phyloP scores from a whole-genome alignment of 2,329 filamentous ascomycete species.

The Penicillium sp. region DNA sequence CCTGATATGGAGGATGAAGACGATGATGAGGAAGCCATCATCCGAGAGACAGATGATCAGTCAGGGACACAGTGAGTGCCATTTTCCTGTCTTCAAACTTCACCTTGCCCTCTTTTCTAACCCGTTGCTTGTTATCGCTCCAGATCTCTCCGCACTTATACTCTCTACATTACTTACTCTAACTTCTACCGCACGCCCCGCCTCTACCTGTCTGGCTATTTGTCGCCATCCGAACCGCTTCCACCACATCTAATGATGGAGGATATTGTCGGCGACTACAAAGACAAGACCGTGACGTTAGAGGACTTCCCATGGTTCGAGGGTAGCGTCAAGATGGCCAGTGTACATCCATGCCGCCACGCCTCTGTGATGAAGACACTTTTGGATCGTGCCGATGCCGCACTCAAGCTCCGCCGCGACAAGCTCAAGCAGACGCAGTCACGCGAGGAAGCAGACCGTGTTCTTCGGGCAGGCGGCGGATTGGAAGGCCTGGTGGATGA shows the following conservation, averaged over 20 bases:
- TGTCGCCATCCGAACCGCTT: constrained; percentile 73
- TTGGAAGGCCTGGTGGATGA: constrained; percentile 87
- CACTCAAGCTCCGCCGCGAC: constrained; percentile 80
- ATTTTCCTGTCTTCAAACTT: neutral
- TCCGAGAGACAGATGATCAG: constrained; percentile 63
- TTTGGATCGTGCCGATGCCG: constrained; percentile 90
- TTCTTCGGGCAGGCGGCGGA: constrained; percentile 44
- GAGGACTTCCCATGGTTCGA: constrained; percentile 97
- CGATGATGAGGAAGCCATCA: constrained; percentile 91
- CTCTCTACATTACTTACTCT: constrained; percentile 96
- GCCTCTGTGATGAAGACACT: constrained; percentile 97
- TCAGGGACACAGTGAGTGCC: constrained; percentile 54
- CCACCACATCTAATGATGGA: constrained; percentile 89
- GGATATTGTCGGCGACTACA: constrained; percentile 93
- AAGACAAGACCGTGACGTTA: constrained; percentile 96
- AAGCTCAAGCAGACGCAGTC: constrained; percentile 67
- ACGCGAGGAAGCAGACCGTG: constrained; percentile 29
- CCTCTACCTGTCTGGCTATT: constrained; percentile 90
- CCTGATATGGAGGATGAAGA: constrained; percentile 98
- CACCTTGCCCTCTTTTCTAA: constrained; percentile 1
- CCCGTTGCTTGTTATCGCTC: constrained; percentile 7
- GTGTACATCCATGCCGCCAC: constrained; percentile 95
- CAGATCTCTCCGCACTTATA: constrained; percentile 88
- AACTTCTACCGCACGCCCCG: constrained; percentile 95
- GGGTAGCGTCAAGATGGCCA: constrained; percentile 90